A percentile compares a stretch with the other conserved stretches of the same genome.
Conservation (phyloP, 371 early-diverging fungal genomes). For the Mortierella sp. region DNA sequence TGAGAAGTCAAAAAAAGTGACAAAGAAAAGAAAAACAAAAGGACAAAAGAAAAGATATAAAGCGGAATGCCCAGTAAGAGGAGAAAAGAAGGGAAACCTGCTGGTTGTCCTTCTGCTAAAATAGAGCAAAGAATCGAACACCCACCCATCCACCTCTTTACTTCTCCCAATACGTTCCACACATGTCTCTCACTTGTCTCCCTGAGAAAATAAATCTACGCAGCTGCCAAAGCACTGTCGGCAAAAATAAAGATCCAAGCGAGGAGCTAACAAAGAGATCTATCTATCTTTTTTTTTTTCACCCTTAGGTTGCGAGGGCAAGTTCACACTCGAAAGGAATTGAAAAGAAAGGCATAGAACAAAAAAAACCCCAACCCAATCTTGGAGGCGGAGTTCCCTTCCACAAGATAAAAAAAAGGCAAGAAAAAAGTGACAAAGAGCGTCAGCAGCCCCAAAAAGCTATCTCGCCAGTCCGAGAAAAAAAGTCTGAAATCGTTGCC, state of each 20-base stretch:
- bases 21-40: neutral
- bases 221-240: neutral
- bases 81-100: neutral
- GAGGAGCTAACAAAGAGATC: neutral
- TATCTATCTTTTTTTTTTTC: neutral
- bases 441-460: neutral
- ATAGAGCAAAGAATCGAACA: neutral
- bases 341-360: constrained; percentile 3
- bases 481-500: neutral
- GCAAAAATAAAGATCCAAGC: neutral
- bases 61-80: neutral
- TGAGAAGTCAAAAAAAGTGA: neutral
- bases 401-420: neutral
- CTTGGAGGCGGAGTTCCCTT: constrained; percentile 8
- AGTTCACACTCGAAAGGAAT: neutral
- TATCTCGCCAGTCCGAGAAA: neutral
- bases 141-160: neutral
- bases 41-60: neutral
- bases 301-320: neutral
- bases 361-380: neutral
- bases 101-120: neutral
- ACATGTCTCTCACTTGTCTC: neutral
- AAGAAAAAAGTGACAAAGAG: neutral
- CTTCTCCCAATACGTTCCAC: neutral
- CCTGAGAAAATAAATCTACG: neutral